Evolutionary conservation across 345 rosid genomes (phyloP).

Genomic region (Ceriops decandra): DNA sequence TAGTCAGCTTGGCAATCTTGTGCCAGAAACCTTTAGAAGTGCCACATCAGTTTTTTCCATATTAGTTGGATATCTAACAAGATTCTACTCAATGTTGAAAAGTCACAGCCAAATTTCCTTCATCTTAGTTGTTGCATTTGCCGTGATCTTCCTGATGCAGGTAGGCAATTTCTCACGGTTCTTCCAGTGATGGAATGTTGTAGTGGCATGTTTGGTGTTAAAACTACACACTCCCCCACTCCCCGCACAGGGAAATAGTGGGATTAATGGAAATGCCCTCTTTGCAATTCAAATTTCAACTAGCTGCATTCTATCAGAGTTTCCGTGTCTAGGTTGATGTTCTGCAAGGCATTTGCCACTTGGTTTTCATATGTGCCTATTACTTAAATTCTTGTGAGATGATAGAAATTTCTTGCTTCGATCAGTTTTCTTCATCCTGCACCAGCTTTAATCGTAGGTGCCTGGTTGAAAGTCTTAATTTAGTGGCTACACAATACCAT

Average conservation of each 20-base stretch:
- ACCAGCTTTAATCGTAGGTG: too few relatives aligned
- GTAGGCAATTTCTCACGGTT: slow-evolving; percentile 29
- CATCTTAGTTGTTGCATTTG: slow-evolving; percentile 57
- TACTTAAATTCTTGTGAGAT: too few relatives aligned
- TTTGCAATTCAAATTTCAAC: neutral
- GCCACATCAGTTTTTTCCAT: slow-evolving; percentile 20
- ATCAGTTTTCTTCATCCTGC: too few relatives aligned
- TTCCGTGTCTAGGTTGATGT: neutral
- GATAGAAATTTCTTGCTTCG: too few relatives aligned
- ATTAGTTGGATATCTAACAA: slow-evolving; percentile 36
- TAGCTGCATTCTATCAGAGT: neutral
- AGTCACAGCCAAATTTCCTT: slow-evolving; percentile 56
- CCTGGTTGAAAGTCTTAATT: too few relatives aligned
- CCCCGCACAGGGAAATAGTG: too few relatives aligned
- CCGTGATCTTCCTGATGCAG: slow-evolving; percentile 88
- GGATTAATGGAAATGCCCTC: neutral
- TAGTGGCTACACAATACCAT: neutral
- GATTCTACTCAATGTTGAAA: slow-evolving; percentile 38
- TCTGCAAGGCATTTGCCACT: neutral
- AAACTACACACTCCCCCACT: too few relatives aligned
- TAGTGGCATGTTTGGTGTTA: too few relatives aligned
- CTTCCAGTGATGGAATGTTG: neutral
- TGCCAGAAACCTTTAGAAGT: slow-evolving; percentile 31
- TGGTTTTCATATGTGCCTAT: neutral
- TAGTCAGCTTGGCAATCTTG: slow-evolving; percentile 19